Base-by-base conservation (phyloP, 2,329 filamentous ascomycete genomes). In the Epichloe brachyelytri region DNA sequence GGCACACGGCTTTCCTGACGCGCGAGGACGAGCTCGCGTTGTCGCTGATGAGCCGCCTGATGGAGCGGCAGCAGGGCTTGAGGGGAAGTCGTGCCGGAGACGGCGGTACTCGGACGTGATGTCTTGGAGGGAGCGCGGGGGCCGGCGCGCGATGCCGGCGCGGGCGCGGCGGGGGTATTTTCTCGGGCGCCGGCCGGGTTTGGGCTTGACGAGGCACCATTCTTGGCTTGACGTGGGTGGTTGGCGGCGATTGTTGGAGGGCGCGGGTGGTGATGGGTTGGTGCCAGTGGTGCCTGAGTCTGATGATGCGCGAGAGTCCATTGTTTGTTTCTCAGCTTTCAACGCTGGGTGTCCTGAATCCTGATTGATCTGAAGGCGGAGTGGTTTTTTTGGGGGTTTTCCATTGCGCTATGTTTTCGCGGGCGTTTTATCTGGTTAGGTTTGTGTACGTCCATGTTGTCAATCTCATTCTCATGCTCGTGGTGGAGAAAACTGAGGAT, bases 1-100 rank as follows among this genome's bases (percentile, higher is more conserved):
- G 67, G 53, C 77, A 80, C 5, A 81, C 57, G 1, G 76, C 78
- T 8, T 61, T 65, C 2, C 60, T 63, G 37, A 73, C 59, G 20
- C 19, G n/a, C 51, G 57, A n/a, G 38, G 56, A 55, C 14, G 26
- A 43, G 2, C 51, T 38, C 3, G 55, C 57, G 6, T 64, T 61
- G 0, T 54, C 51, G 0, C 56, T 50, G 4, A 77, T 48, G 3
- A 72, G 56, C 1, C 59, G 56, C 5, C 60, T 57, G 3, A 79
- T 62, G 6, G 55, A 54, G 1, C 51, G 46, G 55, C 63, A 67
- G 20, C 57, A 58, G 0, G 57, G 34, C 1, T 60, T 62, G 1
- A 45, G 37, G 60, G 57, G 62, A 63, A 68, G n/a, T 59, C 57
- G 30, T 54, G 10, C 17, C 60, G 58, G 43, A 64, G 50, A 5